Conservation (phyloP, 2,329 filamentous ascomycete species). For the Pezicula carpinea region DNA sequence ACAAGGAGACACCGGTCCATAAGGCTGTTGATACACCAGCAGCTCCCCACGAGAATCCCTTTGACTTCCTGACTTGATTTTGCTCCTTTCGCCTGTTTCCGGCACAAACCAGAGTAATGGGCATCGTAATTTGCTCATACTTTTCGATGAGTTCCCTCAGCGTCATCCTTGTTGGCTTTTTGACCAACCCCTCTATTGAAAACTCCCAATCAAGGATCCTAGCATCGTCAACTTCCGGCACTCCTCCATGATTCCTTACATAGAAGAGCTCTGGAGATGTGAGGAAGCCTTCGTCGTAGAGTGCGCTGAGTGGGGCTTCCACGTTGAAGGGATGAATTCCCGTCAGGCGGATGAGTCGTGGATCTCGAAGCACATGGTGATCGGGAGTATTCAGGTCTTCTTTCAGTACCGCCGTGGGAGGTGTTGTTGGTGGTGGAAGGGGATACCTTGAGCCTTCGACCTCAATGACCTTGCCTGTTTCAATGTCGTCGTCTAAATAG, state of each 20-base stretch:
- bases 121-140: conserved; percentile 79
- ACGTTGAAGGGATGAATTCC: conserved; percentile 90
- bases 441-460: conserved; percentile 33
- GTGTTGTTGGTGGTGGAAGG: conserved; percentile 60
- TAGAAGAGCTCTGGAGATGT: conserved; percentile 88
- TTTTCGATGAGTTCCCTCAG: conserved; percentile 67
- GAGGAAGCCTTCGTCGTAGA: conserved; percentile 78
- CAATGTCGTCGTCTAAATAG: conserved; percentile 14
- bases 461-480: conserved; percentile 16
- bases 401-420: conserved; percentile 58
- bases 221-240: conserved; percentile 69
- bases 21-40: conserved; percentile 82
- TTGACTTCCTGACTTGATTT: conserved; percentile 83
- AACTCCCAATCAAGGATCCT: conserved; percentile 78
- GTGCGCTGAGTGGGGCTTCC: conserved; percentile 72
- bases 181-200: conserved; percentile 77
- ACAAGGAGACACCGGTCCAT: conserved; percentile 78
- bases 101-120: conserved; percentile 85
- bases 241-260: conserved; percentile 83
- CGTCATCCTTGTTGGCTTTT: conserved; percentile 67
- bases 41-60: conserved; percentile 91
- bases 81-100: conserved; percentile 92
- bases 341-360: conserved; percentile 78
- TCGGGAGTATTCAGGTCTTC: conserved; percentile 82
- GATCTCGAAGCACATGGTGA: conserved; percentile 72